These are phyloP conservation scores for Eucalyptus grandis DNA, from an alignment of 345 rosid species.

Conservation along the genomic window DNA sequence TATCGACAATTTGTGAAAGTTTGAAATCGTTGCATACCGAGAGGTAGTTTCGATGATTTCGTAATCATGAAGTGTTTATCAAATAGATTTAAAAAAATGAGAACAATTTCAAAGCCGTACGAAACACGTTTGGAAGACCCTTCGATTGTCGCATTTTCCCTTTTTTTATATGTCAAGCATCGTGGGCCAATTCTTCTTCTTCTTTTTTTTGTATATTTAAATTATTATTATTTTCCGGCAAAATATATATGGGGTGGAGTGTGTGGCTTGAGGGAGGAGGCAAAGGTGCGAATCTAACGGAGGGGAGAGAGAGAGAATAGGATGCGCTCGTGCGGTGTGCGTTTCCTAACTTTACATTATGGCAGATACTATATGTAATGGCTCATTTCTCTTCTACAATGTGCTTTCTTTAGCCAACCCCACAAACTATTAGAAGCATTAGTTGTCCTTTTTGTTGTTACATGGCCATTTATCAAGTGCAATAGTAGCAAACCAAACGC, in stretches of 20 bases:
- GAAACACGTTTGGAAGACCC: neutral
- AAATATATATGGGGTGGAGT: neutral
- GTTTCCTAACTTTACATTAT: neutral
- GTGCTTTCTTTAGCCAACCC: neutral
- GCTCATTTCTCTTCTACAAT: neutral
- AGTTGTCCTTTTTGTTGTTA: neutral
- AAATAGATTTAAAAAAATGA: rapidly evolving
- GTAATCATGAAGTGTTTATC: neutral
- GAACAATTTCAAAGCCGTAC: neutral
- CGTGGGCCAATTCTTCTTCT: neutral
- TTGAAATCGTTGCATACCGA: too few species aligned
- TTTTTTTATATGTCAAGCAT: neutral
- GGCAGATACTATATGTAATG: neutral
- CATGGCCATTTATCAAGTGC: neutral
- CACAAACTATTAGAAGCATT: neutral
- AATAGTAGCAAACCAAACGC: neutral
- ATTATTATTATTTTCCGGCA: neutral
- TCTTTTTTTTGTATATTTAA: neutral
- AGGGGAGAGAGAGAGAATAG: neutral
- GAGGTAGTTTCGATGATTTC: too few species aligned
- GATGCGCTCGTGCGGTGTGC: conserved; percentile 16
- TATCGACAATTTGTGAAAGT: too few species aligned
- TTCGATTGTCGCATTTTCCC: neutral
- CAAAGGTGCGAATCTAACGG: conserved; percentile 4
- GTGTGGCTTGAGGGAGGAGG: neutral